Percentiles rank a stretch among this genome's conserved stretches.
Conservation (phyloP, 2,329 filamentous ascomycete genomes). For the Akanthomyces uredinophilus region DNA sequence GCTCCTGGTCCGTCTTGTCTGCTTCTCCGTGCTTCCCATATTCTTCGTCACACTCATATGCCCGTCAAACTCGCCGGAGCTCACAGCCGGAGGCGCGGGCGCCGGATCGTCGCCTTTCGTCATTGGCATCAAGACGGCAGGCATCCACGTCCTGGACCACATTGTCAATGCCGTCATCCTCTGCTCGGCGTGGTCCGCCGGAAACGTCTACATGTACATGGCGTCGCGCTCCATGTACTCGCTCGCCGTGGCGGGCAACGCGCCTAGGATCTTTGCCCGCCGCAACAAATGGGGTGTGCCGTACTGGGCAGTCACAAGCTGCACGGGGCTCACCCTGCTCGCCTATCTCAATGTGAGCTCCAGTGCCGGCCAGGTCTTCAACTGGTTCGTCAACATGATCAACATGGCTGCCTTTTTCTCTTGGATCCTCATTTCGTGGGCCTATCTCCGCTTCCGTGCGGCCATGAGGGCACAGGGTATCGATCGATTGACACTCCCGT, state of each 20-base stretch:
- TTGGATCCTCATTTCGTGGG: slow-evolving; percentile 17
- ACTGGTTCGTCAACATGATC: slow-evolving; percentile 45
- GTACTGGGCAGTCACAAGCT: slow-evolving; percentile 15
- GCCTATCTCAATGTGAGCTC: slow-evolving; percentile 55
- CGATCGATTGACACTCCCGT: slow-evolving; percentile 3
- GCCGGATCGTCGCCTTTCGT: slow-evolving; percentile 53
- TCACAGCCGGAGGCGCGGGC: slow-evolving; percentile 27
- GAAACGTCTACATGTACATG: slow-evolving; percentile 48
- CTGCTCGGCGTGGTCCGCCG: slow-evolving; percentile 48
- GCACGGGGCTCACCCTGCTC: slow-evolving; percentile 48
- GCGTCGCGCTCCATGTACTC: slow-evolving; percentile 40
- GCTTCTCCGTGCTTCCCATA: slow-evolving; percentile 41
- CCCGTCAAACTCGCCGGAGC: slow-evolving; percentile 27
- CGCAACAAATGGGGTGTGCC: slow-evolving; percentile 24
- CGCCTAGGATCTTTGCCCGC: slow-evolving; percentile 32
- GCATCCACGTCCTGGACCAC: slow-evolving; percentile 54
- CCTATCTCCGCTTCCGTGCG: slow-evolving; percentile 18
- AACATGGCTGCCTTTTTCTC: slow-evolving; percentile 17
- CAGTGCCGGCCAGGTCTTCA: slow-evolving; percentile 51
- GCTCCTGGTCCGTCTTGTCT: neutral
- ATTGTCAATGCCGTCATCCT: slow-evolving; percentile 54
- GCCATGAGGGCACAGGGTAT: slow-evolving; percentile 10
- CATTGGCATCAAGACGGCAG: slow-evolving; percentile 56
- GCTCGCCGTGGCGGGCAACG: slow-evolving; percentile 33
- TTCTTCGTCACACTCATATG: slow-evolving; percentile 27